Conservation (phyloP, 805 yeast genomes). For the Candida vartiovaarae region DNA sequence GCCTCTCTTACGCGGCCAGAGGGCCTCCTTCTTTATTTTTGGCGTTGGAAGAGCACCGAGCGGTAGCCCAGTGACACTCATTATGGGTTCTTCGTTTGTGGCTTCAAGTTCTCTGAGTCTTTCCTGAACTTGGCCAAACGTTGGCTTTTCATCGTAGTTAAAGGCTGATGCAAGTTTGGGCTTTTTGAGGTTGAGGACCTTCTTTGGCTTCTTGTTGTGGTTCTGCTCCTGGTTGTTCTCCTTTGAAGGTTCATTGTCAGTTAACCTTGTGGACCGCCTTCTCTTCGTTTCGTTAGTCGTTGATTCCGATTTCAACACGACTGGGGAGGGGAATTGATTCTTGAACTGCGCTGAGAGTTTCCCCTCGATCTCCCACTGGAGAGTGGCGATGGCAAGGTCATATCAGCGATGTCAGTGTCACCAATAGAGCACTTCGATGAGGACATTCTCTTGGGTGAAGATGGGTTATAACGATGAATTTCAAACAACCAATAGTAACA, state of each 20-base stretch:
- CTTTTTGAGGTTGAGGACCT: not conserved
- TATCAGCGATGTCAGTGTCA: not conserved
- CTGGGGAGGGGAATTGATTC: not conserved
- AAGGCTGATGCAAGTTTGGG: not conserved
- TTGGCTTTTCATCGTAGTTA: not conserved
- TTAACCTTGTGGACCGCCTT: not conserved
- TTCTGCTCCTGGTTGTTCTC: no score
- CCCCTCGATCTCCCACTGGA: not conserved
- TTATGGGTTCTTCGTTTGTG: conserved; percentile 36
- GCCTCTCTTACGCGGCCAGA: conserved; percentile 38
- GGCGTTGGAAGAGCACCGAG: conserved; percentile 61
- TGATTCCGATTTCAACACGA: not conserved
- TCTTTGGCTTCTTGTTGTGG: no score
- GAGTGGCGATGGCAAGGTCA: not conserved
- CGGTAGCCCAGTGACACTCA: conserved; percentile 67
- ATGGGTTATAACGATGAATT: no score
- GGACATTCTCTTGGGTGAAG: not conserved
- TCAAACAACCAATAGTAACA: no score
- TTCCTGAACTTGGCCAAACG: no score
- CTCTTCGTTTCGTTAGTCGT: not conserved
- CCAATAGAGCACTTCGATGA: not conserved
- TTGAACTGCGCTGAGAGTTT: not conserved
- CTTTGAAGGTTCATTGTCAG: not conserved
- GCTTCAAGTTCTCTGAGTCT: not conserved
- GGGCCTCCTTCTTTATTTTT: conserved; percentile 48